These are phyloP conservation scores for Lindgomyces ingoldianus DNA, from an alignment of 495 filamentous ascomycete genomes.

Conservation along the genomic window DNA sequence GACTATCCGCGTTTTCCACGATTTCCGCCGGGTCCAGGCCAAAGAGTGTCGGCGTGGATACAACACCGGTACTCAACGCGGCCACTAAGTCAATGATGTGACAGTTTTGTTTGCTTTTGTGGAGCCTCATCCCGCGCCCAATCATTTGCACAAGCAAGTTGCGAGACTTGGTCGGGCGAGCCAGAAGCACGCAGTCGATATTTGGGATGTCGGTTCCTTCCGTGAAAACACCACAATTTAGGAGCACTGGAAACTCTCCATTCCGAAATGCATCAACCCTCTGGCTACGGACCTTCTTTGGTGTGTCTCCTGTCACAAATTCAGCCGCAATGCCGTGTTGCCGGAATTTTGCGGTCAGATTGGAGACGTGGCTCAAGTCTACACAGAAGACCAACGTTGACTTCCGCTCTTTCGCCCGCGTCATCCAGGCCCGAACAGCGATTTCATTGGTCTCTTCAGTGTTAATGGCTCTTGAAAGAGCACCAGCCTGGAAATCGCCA, in stretches of 20 bases:
- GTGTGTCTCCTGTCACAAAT: constrained; percentile 79
- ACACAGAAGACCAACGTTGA: constrained; percentile 94
- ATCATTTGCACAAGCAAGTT: constrained; percentile 98
- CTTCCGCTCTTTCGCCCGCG: constrained; percentile 68
- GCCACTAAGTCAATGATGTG: constrained; percentile 97
- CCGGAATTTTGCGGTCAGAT: constrained; percentile 74
- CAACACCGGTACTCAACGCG: constrained; percentile 73
- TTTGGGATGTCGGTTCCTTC: constrained; percentile 98
- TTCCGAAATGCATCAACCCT: constrained; percentile 71
- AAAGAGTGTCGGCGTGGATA: constrained; percentile 89
- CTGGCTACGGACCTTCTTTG: constrained; percentile 61
- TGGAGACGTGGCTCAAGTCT: constrained; percentile 74
- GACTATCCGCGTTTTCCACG: constrained; percentile 60
- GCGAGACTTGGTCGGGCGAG: constrained; percentile 82
- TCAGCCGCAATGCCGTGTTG: constrained; percentile 76
- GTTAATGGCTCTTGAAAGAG: constrained; percentile 79
- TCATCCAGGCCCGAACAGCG: constrained; percentile 79
- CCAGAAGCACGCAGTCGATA: constrained; percentile 89
- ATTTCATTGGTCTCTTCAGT: constrained; percentile 75
- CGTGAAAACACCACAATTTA: constrained; percentile 96
- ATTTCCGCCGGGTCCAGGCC: constrained; percentile 86
- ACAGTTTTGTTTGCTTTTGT: constrained; percentile 80
- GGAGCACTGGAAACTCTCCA: constrained; percentile 78
- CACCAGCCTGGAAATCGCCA: constrained; percentile 75
- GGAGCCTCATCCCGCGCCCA: constrained; percentile 83